A percentile compares a stretch with the other conserved stretches of the same genome.
These are phyloP conservation scores for Hordeum pubiflorum DNA, from an alignment of 202 grass and related monocot genomes.

Conservation along the genomic window DNA sequence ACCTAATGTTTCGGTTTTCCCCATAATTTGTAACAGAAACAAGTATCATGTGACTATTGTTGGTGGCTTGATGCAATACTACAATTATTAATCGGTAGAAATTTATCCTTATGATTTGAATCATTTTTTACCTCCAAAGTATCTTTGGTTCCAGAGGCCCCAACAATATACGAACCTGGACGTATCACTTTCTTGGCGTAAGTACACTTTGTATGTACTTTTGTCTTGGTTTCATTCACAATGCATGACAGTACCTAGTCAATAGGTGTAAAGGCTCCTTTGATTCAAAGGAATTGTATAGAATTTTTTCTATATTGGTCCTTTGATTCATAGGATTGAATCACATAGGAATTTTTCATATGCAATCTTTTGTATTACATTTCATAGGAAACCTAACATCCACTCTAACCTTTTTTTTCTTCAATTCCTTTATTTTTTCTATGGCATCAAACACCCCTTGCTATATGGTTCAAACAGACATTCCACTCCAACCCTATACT, in stretches of 20 bases:
- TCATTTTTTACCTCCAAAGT: not conserved
- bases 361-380: too few relatives aligned
- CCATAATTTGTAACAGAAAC: not conserved
- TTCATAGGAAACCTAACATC: too few relatives aligned
- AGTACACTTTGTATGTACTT: not conserved
- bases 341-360: too few relatives aligned
- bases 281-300: too few relatives aligned
- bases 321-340: too few relatives aligned
- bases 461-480: too few relatives aligned
- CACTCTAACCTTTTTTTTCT: too few relatives aligned
- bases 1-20: not conserved
- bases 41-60: not conserved
- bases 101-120: not conserved
- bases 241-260: not conserved
- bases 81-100: not conserved
- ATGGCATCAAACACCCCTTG: too few relatives aligned
- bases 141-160: not conserved
- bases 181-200: not conserved
- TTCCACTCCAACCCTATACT: too few relatives aligned
- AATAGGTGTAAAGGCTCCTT: too few relatives aligned
- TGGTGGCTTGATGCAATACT: not conserved
- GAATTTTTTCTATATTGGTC: too few relatives aligned
- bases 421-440: too few relatives aligned
- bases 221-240: not conserved
- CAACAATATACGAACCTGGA: not conserved